Evolutionary conservation across 192 early-diverging fungal species (phyloP).

Genomic region (Coemansia sp.): DNA sequence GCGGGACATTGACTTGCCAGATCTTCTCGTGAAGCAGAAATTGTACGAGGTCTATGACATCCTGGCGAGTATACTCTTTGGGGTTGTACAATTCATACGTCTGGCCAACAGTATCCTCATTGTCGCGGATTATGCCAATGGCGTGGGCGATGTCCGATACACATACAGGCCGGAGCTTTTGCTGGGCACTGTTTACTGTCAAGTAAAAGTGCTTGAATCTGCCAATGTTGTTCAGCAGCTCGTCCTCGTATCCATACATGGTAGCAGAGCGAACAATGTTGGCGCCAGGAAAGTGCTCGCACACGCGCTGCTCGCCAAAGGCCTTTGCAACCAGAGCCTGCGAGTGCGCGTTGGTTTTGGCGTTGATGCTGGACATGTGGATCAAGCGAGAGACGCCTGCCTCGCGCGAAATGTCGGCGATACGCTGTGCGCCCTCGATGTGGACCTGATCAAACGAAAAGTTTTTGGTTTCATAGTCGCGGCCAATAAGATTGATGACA

Average conservation of each 20-base stretch:
- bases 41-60: conserved; percentile 71
- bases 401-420: conserved; percentile 78
- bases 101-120: conserved; percentile 74
- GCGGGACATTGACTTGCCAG: conserved; percentile 70
- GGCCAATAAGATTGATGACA: conserved; percentile 92
- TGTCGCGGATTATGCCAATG: conserved; percentile 69
- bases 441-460: conserved; percentile 84
- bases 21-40: conserved; percentile 60
- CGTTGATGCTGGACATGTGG: conserved; percentile 87
- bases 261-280: conserved; percentile 89
- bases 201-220: conserved; percentile 45
- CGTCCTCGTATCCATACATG: conserved; percentile 90
- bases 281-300: conserved; percentile 84
- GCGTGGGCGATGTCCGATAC: conserved; percentile 85
- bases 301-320: conserved; percentile 85
- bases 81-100: conserved; percentile 86
- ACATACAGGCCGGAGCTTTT: conserved; percentile 53
- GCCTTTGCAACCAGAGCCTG: conserved; percentile 85
- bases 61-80: conserved; percentile 68
- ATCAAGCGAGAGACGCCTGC: conserved; percentile 81
- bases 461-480: conserved; percentile 92
- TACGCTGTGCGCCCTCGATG: conserved; percentile 72
- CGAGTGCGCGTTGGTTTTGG: conserved; percentile 69
- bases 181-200: conserved; percentile 38
- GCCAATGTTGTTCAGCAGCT: conserved; percentile 88